A percentile compares a stretch with the other conserved stretches of the same genome.
Conservation (phyloP, 371 early-diverging fungal genomes). For the Mycotypha africana region DNA sequence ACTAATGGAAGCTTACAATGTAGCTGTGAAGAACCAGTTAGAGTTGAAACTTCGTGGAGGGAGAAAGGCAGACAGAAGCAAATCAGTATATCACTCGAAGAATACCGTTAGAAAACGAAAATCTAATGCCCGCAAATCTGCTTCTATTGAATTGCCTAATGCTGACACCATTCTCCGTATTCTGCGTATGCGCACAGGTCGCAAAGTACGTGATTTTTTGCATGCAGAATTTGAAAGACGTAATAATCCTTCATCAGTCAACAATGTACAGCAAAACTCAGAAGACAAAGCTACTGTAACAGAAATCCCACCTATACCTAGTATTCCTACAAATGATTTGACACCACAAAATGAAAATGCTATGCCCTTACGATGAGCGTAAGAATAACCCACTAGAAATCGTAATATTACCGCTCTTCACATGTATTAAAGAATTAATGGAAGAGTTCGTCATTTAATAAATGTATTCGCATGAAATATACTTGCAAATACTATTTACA, state of each 20-base stretch:
- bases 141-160: slow-evolving; percentile 36
- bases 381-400: too few relatives aligned
- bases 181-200: slow-evolving; percentile 46
- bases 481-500: too few relatives aligned
- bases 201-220: slow-evolving; percentile 42
- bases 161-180: slow-evolving; percentile 50
- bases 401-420: too few relatives aligned
- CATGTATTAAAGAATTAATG: too few relatives aligned
- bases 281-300: not conserved
- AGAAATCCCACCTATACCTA: slow-evolving; percentile 12
- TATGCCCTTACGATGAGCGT: slow-evolving; percentile 8
- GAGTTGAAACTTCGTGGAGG: slow-evolving; percentile 33
- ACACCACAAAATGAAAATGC: slow-evolving; percentile 12
- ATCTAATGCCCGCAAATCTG: slow-evolving; percentile 13
- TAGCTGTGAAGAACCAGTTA: slow-evolving; percentile 33
- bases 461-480: too few relatives aligned
- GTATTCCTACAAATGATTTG: slow-evolving; percentile 16
- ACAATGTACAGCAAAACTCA: not conserved
- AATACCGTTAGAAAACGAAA: slow-evolving; percentile 32
- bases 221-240: slow-evolving; percentile 31
- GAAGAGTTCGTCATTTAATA: too few relatives aligned
- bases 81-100: slow-evolving; percentile 37
- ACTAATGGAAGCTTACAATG: slow-evolving; percentile 58
- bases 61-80: slow-evolving; percentile 36
- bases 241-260: slow-evolving; percentile 20